These are phyloP conservation scores for Amaranthus palmeri DNA, from an alignment of 148 eudicot genomes.

Conservation along the genomic window DNA sequence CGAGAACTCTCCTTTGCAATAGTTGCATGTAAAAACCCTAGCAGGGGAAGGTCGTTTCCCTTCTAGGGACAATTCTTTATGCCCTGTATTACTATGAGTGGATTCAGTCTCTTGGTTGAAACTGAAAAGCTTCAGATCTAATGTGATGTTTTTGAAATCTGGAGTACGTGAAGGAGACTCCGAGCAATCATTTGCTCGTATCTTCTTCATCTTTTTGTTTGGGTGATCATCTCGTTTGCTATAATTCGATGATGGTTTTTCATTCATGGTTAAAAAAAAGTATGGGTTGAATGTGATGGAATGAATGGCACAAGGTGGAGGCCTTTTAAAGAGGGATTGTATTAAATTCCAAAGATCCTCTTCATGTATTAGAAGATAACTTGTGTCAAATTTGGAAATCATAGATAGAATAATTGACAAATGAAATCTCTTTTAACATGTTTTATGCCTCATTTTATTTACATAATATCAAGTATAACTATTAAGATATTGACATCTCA, in stretches of 20 bases:
- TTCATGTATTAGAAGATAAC: conserved; percentile 20
- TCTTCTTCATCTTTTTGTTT: conserved; percentile 20
- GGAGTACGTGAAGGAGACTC: conserved; percentile 1
- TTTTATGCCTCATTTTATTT: conserved; percentile 19
- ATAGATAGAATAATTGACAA: conserved; percentile 5
- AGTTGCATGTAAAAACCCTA: conserved; percentile 30
- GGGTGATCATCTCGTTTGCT: not conserved
- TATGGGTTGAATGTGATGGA: not conserved
- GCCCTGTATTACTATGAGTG: not conserved
- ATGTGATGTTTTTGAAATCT: not conserved
- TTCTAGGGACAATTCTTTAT: not conserved
- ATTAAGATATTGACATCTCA: conserved; percentile 6
- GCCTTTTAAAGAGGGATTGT: conserved; percentile 12
- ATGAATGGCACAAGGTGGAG: not conserved
- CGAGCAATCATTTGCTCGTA: not conserved
- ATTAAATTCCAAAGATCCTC: conserved; percentile 28
- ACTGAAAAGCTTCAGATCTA: conserved; percentile 28
- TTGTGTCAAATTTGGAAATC: conserved; percentile 11
- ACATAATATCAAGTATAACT: conserved; percentile 24
- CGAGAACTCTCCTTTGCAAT: conserved; percentile 30
- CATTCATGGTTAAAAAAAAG: conserved; percentile 12
- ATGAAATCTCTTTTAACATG: conserved; percentile 11
- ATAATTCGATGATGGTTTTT: conserved; percentile 4
- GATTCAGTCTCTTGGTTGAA: not conserved
- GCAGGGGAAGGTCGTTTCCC: conserved; percentile 3